Conservation (phyloP, 2,329 filamentous ascomycete genomes). For the Talaromyces marneffei region DNA sequence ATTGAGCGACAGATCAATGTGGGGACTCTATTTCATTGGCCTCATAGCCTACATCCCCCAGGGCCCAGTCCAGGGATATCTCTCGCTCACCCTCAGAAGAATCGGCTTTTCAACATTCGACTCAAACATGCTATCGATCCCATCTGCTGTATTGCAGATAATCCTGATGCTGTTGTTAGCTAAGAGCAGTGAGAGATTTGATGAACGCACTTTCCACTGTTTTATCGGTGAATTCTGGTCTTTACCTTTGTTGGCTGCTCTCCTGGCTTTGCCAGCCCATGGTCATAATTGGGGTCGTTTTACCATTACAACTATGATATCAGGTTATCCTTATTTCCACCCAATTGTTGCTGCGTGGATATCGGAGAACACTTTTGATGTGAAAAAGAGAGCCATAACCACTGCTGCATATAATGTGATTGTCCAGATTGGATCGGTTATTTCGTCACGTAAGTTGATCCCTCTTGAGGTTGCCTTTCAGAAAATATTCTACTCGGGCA, state of each 20-base stretch:
- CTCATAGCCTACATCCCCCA: conserved; percentile 51
- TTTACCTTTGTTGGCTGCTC: conserved; percentile 46
- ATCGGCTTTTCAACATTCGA: conserved; percentile 28
- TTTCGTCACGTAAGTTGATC: conserved; percentile 24
- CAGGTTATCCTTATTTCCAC: conserved; percentile 52
- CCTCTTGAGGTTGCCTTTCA: not conserved
- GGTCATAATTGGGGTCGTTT: conserved; percentile 48
- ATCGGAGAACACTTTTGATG: conserved; percentile 26
- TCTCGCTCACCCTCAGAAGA: conserved; percentile 48
- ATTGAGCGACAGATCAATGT: conserved; percentile 3
- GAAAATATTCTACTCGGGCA: not conserved
- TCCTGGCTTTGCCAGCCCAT: conserved; percentile 41
- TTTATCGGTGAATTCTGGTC: conserved; percentile 49
- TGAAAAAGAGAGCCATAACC: conserved; percentile 27
- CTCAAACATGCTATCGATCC: conserved; percentile 28
- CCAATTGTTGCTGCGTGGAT: conserved; percentile 37
- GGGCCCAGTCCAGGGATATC: conserved; percentile 45
- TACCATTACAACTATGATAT: conserved; percentile 46
- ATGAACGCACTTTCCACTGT: conserved; percentile 49
- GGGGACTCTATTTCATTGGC: conserved; percentile 45
- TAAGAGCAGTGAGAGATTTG: conserved; percentile 48
- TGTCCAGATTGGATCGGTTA: conserved; percentile 27
- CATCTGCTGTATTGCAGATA: conserved; percentile 40
- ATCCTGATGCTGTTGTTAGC: conserved; percentile 33
- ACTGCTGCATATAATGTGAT: conserved; percentile 32